phyloP scores from a whole-genome alignment of 108 stramenopile genomes.

The Nitzschia inconspicua region DNA sequence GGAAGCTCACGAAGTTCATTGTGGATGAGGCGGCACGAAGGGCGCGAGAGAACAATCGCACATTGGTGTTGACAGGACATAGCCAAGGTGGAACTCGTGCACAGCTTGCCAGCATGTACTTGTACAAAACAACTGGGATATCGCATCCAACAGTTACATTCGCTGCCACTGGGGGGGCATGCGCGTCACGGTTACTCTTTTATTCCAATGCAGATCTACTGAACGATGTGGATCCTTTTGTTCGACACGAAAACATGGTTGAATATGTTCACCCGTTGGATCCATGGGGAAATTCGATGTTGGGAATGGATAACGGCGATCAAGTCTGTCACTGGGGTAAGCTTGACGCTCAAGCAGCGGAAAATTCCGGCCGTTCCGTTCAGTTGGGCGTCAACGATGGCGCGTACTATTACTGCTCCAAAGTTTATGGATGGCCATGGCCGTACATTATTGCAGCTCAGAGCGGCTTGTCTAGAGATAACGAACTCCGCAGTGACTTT shows the following conservation, averaged over 20 bases:
- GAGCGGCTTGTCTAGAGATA: no score
- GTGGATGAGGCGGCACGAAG: not conserved
- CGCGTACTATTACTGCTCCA: constrained; percentile 3
- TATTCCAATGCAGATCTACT: constrained; percentile 1
- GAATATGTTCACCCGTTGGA: constrained; percentile 16
- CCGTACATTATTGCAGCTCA: constrained; percentile 2
- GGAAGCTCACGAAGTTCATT: constrained; percentile 8
- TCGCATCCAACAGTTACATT: not conserved
- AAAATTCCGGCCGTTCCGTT: no score
- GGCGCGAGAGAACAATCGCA: not conserved
- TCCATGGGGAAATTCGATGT: constrained; percentile 13
- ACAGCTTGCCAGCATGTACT: constrained; percentile 7
- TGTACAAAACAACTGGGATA: not conserved
- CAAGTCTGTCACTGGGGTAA: constrained; percentile 2
- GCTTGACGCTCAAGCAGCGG: not conserved
- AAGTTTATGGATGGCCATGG: constrained; percentile 6
- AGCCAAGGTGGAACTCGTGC: constrained; percentile 10
- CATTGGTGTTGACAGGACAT: constrained; percentile 11
- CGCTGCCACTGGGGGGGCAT: constrained; percentile 7
- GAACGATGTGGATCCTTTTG: constrained; percentile 1
- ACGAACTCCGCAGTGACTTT: not conserved
- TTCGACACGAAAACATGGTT: not conserved
- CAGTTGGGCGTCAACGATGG: not conserved
- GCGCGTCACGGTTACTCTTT: constrained; percentile 5
- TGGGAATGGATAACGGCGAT: constrained; percentile 6